A percentile compares a stretch with the other conserved stretches of the same genome.
These are phyloP conservation scores for Neofusicoccum laricinum DNA, from an alignment of 2,329 filamentous ascomycete species.

Conservation along the genomic window DNA sequence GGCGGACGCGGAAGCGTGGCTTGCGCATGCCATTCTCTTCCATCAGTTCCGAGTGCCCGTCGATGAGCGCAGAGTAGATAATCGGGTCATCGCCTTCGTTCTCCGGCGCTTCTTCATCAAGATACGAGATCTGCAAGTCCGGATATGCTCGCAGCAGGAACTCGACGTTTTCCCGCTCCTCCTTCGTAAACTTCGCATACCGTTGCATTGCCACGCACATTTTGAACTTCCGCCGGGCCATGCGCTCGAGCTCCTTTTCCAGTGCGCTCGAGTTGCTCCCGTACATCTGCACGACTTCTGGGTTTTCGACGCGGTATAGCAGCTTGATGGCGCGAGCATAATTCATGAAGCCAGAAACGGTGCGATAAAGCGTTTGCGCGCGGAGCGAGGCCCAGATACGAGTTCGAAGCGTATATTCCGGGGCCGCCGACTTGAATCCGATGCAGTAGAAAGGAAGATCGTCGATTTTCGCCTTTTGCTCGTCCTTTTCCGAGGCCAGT, in stretches of 20 bases:
- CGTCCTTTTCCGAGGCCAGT: slow-evolving; percentile 92
- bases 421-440: slow-evolving; percentile 98
- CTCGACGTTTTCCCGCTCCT: slow-evolving; percentile 98
- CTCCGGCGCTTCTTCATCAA: slow-evolving; percentile 88
- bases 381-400: slow-evolving; percentile 98
- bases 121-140: slow-evolving; percentile 93
- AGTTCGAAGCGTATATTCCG: slow-evolving; percentile 94
- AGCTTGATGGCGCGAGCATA: slow-evolving; percentile 98
- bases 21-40: slow-evolving; percentile 88
- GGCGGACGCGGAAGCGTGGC: slow-evolving; percentile 95
- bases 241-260: slow-evolving; percentile 92
- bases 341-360: slow-evolving; percentile 99
- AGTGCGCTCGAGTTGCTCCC: slow-evolving; percentile 98
- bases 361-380: slow-evolving; percentile 95
- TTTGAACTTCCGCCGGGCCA: slow-evolving; percentile 99
- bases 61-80: slow-evolving; percentile 90
- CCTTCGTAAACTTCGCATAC: slow-evolving; percentile 98
- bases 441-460: slow-evolving; percentile 99
- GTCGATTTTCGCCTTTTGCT: slow-evolving; percentile 97
- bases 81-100: slow-evolving; percentile 92
- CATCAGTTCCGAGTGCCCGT: slow-evolving; percentile 96
- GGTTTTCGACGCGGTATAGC: slow-evolving; percentile 96
- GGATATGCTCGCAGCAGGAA: slow-evolving; percentile 96
- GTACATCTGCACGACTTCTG: slow-evolving; percentile 99
- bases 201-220: slow-evolving; percentile 99